Percentiles rank a stretch among this genome's conserved stretches.
Conservation (phyloP, 2,329 filamentous ascomycete genomes). For the Aspergillus sp. region DNA sequence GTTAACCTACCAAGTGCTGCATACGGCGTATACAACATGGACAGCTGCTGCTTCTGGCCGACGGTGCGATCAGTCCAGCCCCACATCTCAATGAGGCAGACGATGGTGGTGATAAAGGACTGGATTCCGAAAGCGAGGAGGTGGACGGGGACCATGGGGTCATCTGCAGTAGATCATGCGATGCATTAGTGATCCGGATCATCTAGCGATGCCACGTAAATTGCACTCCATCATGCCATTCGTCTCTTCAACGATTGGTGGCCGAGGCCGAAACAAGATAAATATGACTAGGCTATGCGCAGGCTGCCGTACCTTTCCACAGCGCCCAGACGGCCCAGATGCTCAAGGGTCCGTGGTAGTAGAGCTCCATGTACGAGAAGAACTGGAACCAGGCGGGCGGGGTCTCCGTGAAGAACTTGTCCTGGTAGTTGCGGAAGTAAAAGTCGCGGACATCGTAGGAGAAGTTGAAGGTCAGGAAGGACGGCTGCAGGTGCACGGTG, state of each 20-base stretch:
- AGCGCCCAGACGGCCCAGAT: slow-evolving; percentile 61
- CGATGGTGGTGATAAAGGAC: slow-evolving; percentile 61
- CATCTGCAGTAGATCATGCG: slow-evolving; percentile 39
- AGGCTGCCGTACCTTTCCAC: slow-evolving; percentile 41
- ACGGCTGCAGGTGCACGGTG: slow-evolving; percentile 59
- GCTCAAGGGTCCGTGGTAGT: slow-evolving; percentile 62
- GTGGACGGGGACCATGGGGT: slow-evolving; percentile 58
- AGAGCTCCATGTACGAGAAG: slow-evolving; percentile 59
- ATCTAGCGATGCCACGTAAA: no score
- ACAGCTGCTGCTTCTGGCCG: slow-evolving; percentile 51
- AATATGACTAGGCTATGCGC: not conserved
- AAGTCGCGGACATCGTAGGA: slow-evolving; percentile 53
- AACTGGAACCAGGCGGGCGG: slow-evolving; percentile 58
- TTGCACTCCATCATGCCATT: no score
- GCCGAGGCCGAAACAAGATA: not conserved
- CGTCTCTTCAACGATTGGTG: no score
- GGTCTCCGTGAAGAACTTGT: slow-evolving; percentile 61
- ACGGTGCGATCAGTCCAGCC: slow-evolving; percentile 52
- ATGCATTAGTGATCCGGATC: no score
- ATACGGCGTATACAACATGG: slow-evolving; percentile 58
- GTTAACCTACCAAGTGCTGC: slow-evolving; percentile 52
- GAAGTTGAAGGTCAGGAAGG: slow-evolving; percentile 49
- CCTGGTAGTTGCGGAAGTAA: slow-evolving; percentile 62
- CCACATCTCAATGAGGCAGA: slow-evolving; percentile 62
- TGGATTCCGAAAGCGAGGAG: slow-evolving; percentile 61